Percentiles rank a stretch among this genome's conserved stretches.
Conservation (phyloP, 2,329 filamentous ascomycete species). For the Fusarium continuum region DNA sequence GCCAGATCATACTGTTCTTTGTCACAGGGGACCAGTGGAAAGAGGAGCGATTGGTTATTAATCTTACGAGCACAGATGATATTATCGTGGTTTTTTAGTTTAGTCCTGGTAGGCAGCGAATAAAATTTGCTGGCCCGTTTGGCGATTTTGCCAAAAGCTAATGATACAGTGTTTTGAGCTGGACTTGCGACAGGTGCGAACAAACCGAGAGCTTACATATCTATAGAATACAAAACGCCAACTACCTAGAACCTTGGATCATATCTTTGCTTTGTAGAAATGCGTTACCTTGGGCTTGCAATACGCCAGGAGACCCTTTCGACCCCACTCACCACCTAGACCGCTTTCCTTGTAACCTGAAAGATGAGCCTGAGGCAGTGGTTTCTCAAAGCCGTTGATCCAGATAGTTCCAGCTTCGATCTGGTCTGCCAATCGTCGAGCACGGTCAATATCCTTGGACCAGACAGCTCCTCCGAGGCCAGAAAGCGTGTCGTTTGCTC, state of each 20-base stretch:
- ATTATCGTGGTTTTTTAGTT: too few species aligned
- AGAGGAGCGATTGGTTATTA: too few species aligned
- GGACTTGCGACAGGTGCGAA: not conserved
- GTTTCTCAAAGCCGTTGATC: slow-evolving; percentile 63
- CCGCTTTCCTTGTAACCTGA: slow-evolving; percentile 56
- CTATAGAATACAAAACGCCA: not conserved
- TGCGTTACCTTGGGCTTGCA: slow-evolving; percentile 15
- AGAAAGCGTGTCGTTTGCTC: slow-evolving; percentile 62
- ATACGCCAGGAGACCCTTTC: slow-evolving; percentile 41
- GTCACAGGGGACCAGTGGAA: too few species aligned
- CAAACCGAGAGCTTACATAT: too few species aligned
- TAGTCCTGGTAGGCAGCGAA: too few species aligned
- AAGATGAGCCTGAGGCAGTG: slow-evolving; percentile 46
- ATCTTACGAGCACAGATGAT: too few species aligned
- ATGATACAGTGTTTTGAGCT: too few species aligned
- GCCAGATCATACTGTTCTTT: too few species aligned
- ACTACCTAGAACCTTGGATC: not conserved
- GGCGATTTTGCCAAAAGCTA: too few species aligned
- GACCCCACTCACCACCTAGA: slow-evolving; percentile 52
- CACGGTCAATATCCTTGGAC: slow-evolving; percentile 59
- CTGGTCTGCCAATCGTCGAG: slow-evolving; percentile 59
- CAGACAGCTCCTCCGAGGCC: slow-evolving; percentile 67
- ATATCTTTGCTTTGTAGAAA: slow-evolving; percentile 4
- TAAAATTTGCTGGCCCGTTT: too few species aligned
- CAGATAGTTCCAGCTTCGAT: slow-evolving; percentile 67